A percentile compares a stretch with the other conserved stretches of the same genome.
phyloP scores from a whole-genome alignment of 2,329 filamentous ascomycete species.

The Ophiobolus disseminans region DNA sequence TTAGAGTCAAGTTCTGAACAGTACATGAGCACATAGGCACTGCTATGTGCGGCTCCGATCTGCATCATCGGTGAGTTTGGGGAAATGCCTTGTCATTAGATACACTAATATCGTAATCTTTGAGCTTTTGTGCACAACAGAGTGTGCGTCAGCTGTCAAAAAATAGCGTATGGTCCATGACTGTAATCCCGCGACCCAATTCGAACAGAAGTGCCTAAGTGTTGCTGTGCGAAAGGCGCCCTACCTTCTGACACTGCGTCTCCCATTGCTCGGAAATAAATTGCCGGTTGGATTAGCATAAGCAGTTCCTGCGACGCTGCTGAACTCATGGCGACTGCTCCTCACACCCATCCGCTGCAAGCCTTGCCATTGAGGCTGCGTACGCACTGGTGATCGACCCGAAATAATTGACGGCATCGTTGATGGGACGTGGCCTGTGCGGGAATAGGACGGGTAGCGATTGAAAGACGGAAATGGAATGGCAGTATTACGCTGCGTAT shows the following conservation, averaged over 20 bases:
- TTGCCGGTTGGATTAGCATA: conserved; percentile 9
- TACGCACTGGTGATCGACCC: conserved; percentile 15
- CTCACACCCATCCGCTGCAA: conserved; percentile 31
- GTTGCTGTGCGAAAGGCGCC: too few relatives aligned
- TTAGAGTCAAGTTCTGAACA: too few relatives aligned
- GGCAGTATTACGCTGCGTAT: conserved; percentile 5
- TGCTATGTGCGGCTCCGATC: too few relatives aligned
- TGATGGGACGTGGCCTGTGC: conserved; percentile 20
- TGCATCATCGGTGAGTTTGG: too few relatives aligned
- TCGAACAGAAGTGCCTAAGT: too few relatives aligned
- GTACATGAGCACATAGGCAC: too few relatives aligned
- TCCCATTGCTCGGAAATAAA: conserved; percentile 14
- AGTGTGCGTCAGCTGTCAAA: too few relatives aligned
- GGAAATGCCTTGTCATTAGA: too few relatives aligned
- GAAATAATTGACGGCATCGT: conserved; percentile 24
- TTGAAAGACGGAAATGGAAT: conserved; percentile 11
- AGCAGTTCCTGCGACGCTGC: not conserved
- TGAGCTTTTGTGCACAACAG: too few relatives aligned
- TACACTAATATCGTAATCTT: too few relatives aligned
- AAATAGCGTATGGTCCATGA: too few relatives aligned
- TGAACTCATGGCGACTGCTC: conserved; percentile 26
- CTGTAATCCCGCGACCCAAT: too few relatives aligned
- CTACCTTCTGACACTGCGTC: conserved; percentile 33
- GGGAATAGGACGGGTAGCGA: conserved; percentile 12
- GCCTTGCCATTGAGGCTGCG: conserved; percentile 21